Percentiles rank a stretch among this genome's conserved stretches.
Conservation (phyloP, 208 protist species). For the Trypanosoma avium region DNA sequence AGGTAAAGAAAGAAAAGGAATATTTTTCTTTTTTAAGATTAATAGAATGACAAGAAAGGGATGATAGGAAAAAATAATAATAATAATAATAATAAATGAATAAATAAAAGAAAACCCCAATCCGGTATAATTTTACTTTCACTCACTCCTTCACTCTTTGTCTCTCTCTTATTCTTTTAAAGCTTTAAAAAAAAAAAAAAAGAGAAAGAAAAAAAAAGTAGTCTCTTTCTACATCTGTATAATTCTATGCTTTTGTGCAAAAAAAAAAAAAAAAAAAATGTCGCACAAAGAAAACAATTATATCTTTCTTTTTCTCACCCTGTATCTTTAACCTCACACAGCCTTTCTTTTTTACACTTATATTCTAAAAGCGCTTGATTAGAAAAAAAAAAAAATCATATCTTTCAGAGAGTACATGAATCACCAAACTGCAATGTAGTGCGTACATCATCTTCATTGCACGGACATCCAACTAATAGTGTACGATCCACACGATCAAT, state of each 20-base stretch:
- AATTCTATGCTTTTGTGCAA: too few relatives aligned
- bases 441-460: constrained; percentile 33
- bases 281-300: too few relatives aligned
- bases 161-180: constrained; percentile 4
- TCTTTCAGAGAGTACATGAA: neutral
- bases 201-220: too few relatives aligned
- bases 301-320: too few relatives aligned
- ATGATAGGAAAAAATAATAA: constrained; percentile 1
- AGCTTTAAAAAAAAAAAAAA: neutral
- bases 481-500: constrained; percentile 42
- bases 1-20: too few relatives aligned
- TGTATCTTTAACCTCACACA: too few relatives aligned
- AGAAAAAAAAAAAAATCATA: too few relatives aligned
- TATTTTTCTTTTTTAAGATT: neutral
- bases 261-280: too few relatives aligned
- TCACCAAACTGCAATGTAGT: constrained; percentile 34
- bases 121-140: neutral
- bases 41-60: neutral
- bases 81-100: constrained; percentile 6
- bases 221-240: too few relatives aligned
- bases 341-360: neutral
- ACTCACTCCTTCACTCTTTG: too few relatives aligned
- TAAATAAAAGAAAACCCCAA: neutral
- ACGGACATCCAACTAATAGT: constrained; percentile 28
- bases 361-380: too few relatives aligned